Evolutionary conservation across 2,329 filamentous ascomycete genomes (phyloP).

Genomic region (Penicillium corylophilum): DNA sequence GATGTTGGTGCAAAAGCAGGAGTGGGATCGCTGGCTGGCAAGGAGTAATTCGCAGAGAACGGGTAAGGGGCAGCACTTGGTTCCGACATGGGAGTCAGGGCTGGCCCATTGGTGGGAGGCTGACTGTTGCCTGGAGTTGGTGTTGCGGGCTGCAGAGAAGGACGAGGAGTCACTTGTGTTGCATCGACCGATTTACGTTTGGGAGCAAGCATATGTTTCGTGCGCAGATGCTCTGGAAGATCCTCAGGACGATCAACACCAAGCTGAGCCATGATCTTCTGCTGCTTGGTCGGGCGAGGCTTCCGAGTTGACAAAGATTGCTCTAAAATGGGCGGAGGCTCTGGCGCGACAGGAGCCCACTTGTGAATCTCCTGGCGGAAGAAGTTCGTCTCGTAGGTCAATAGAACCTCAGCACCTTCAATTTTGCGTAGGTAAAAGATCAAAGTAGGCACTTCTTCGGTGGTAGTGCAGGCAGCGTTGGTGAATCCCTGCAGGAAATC

Average conservation of each 20-base stretch:
- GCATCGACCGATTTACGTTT: slow-evolving; percentile 69
- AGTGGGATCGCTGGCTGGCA: slow-evolving; percentile 36
- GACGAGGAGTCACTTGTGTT: slow-evolving; percentile 25
- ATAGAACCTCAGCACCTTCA: slow-evolving; percentile 89
- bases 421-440: slow-evolving; percentile 96
- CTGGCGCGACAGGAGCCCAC: slow-evolving; percentile 85
- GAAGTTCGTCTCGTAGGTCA: slow-evolving; percentile 94
- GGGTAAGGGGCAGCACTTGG: slow-evolving; percentile 34
- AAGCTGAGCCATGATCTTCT: slow-evolving; percentile 87
- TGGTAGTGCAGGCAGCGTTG: slow-evolving; percentile 75
- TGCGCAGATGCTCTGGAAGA: slow-evolving; percentile 76
- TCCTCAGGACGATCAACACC: slow-evolving; percentile 90
- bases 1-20: slow-evolving; percentile 38
- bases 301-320: slow-evolving; percentile 90
- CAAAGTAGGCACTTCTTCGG: slow-evolving; percentile 83
- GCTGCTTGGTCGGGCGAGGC: slow-evolving; percentile 91
- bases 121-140: slow-evolving; percentile 31
- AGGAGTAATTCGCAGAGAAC: slow-evolving; percentile 41
- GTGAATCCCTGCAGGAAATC: slow-evolving; percentile 78
- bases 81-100: slow-evolving; percentile 33
- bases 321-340: slow-evolving; percentile 81
- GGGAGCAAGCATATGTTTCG: slow-evolving; percentile 68
- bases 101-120: slow-evolving; percentile 33
- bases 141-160: slow-evolving; percentile 33
- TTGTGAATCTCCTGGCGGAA: slow-evolving; percentile 94